Base-by-base conservation (phyloP, 2,329 filamentous ascomycete species). In the Beauveria caledonica region DNA sequence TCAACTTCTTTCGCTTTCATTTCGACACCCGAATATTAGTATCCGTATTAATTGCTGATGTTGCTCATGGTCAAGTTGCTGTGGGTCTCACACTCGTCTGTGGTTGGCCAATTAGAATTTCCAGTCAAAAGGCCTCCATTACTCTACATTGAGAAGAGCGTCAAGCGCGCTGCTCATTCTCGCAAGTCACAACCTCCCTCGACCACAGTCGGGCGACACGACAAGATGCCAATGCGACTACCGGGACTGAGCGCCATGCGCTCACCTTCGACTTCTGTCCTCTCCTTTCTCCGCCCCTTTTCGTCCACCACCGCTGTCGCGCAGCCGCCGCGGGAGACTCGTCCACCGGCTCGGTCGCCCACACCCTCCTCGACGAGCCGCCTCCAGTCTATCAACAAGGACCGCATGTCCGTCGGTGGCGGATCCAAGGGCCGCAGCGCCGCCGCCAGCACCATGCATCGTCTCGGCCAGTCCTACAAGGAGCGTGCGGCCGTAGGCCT, bases 211-310 rank as follows among this genome's bases (percentile, higher is more conserved):
- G 62, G 60, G 55, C 57, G 27, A 61, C 64, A 64, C 40, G 45
- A 39, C 59, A 70, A 64, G 58, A 80, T 80, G 77, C 72, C 75
- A 60, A 74, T 74, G 19, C 69, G 75, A 66, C 68, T 78, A 67
- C 68, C 73, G 21, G 42, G 61, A 3, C 51, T 63, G 23, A 64
- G 67, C 53, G 64, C 64, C 51, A 42, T 67, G 10, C 66, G 67
- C 64, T 63, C 67, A 17, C 46, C 63, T 36, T 64, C 40, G 13
- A 54, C 60, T 57, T 64, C n/a, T 48, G 48, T 55, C 58, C n/a
- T 60, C 36, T 21, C 44, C 27, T 42, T 67, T 58, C 15, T 65
- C 58, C 67, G 72, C 25, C 61, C 67, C 36, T 71, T 74, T 64
- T 71, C 70, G 46, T 67, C 71, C 60, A 68, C 71, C 3, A 49